Conservation (phyloP, 2,329 filamentous ascomycete genomes). For the Xylariaceae sp. region DNA sequence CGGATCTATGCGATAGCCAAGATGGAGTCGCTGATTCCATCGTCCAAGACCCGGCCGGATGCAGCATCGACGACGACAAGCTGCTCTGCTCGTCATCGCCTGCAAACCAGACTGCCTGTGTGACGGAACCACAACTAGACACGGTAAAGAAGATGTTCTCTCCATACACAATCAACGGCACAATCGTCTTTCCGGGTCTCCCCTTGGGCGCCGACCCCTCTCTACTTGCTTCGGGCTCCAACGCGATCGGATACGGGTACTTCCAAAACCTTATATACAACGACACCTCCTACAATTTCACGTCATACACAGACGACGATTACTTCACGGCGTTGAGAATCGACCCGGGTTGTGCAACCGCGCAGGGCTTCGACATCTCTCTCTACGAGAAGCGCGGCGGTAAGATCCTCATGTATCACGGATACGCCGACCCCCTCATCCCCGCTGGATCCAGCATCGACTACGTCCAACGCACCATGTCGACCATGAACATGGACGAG, state of each 20-base stretch:
- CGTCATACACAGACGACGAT: constrained; percentile 20
- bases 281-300: constrained; percentile 35
- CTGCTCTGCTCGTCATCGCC: constrained; percentile 28
- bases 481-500: constrained; percentile 31
- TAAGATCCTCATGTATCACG: constrained; percentile 43
- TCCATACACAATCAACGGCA: constrained; percentile 19
- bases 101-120: constrained; percentile 30
- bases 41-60: constrained; percentile 32
- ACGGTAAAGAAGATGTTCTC: no score
- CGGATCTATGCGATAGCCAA: constrained; percentile 36
- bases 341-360: constrained; percentile 6
- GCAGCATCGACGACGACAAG: constrained; percentile 30
- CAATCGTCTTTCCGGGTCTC: constrained; percentile 6
- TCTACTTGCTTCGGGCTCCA: constrained; percentile 3
- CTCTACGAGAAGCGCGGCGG: constrained; percentile 31
- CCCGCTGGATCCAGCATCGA: constrained; percentile 35
- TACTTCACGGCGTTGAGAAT: constrained; percentile 22
- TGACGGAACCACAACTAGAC: constrained; percentile 38
- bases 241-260: constrained; percentile 27
- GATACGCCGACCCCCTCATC: constrained; percentile 38
- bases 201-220: constrained; percentile 4
- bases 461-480: constrained; percentile 40
- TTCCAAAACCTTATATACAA: constrained; percentile 42
- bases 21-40: constrained; percentile 38
- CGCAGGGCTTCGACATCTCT: constrained; percentile 29